Conservation (phyloP, 306 rosid genomes). For the Pyrus betulifolia region DNA sequence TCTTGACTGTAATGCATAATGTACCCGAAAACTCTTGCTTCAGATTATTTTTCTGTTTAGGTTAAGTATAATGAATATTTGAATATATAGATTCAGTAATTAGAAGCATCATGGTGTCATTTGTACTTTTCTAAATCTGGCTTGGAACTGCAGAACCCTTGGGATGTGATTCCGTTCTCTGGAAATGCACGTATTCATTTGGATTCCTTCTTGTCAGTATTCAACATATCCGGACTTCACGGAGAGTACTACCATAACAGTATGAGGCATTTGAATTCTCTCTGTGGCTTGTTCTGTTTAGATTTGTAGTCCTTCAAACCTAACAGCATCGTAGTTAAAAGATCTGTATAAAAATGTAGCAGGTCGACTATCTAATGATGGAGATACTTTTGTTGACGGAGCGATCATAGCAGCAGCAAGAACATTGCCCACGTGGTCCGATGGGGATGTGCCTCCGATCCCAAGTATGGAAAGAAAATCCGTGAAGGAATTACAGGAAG, state of each 20-base stretch:
- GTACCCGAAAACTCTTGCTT: not conserved
- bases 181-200: slow-evolving; percentile 72
- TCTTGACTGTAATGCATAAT: not conserved
- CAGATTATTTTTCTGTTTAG: not conserved
- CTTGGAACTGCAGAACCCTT: slow-evolving; percentile 65
- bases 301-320: not conserved
- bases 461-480: slow-evolving; percentile 77
- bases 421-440: slow-evolving; percentile 86
- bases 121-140: not conserved
- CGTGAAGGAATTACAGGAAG: slow-evolving; percentile 64
- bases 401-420: slow-evolving; percentile 87
- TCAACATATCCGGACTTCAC: slow-evolving; percentile 85
- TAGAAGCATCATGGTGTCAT: not conserved
- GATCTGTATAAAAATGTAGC: slow-evolving; percentile 20
- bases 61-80: not conserved
- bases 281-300: not conserved
- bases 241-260: slow-evolving; percentile 80
- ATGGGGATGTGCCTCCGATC: slow-evolving; percentile 68
- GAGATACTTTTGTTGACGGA: slow-evolving; percentile 79
- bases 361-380: slow-evolving; percentile 43
- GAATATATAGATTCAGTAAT: not conserved
- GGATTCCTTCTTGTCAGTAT: slow-evolving; percentile 86
- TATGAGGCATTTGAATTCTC: slow-evolving; percentile 23
- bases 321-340: slow-evolving; percentile 4
- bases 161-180: slow-evolving; percentile 76